phyloP scores from a whole-genome alignment of 2,329 filamentous ascomycete species.

The Cladosporium colombiae region DNA sequence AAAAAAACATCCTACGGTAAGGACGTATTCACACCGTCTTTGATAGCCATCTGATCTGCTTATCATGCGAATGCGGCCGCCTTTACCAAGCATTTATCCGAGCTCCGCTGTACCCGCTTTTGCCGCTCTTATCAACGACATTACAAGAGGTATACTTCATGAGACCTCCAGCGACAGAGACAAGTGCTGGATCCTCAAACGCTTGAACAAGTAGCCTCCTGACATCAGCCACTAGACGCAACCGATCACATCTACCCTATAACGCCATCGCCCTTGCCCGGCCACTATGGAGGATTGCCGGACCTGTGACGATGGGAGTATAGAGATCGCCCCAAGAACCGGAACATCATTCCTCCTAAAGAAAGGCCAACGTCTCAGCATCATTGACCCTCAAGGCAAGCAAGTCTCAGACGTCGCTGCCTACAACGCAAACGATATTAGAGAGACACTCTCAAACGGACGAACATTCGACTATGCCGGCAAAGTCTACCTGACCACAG shows the following conservation, averaged over 20 bases:
- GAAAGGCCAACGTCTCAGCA: conserved; percentile 27
- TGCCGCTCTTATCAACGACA: conserved; percentile 3
- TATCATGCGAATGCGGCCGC: not conserved
- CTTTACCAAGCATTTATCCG: not conserved
- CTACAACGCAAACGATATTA: conserved; percentile 25
- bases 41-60: not conserved
- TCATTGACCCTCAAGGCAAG: conserved; percentile 28
- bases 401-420: conserved; percentile 29
- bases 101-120: not conserved
- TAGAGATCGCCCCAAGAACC: conserved; percentile 24
- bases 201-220: not conserved
- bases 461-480: conserved; percentile 30
- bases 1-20: no score
- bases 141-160: not conserved
- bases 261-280: not conserved
- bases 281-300: not conserved
- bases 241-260: not conserved
- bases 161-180: not conserved
- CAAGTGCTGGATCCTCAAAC: not conserved
- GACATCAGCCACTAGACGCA: not conserved
- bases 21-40: not conserved
- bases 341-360: conserved; percentile 27
- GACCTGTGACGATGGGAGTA: not conserved
- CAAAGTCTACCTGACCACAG: conserved; percentile 26
- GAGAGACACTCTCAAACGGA: conserved; percentile 28